These are phyloP conservation scores for Tylopilus orsonianus DNA, from an alignment of 1,284 basidiomycete species.

Conservation along the genomic window DNA sequence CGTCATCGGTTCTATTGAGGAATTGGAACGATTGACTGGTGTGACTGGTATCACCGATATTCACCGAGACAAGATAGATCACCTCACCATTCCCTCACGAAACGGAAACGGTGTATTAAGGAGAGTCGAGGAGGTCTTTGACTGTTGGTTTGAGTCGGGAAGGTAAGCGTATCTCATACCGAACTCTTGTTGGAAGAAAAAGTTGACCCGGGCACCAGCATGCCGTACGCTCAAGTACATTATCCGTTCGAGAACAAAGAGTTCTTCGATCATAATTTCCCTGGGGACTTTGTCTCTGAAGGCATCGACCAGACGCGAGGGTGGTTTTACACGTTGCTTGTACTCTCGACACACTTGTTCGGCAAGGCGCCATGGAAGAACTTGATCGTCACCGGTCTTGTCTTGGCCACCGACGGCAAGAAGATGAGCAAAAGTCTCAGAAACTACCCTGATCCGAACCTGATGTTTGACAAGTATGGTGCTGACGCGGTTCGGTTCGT, in stretches of 20 bases:
- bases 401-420: constrained; percentile 96
- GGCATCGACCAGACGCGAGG: constrained; percentile 96
- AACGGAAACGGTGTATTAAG: constrained; percentile 86
- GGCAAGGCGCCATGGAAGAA: constrained; percentile 98
- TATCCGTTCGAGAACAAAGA: constrained; percentile 99
- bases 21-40: constrained; percentile 89
- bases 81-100: constrained; percentile 94
- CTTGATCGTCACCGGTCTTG: constrained; percentile 93
- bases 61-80: constrained; percentile 93
- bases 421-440: constrained; percentile 99
- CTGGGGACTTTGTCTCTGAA: constrained; percentile 98
- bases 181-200: background rate
- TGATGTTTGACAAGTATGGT: constrained; percentile 90
- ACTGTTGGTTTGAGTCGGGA: constrained; percentile 99
- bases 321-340: constrained; percentile 99
- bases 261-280: constrained; percentile 81
- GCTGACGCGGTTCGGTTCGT: constrained; percentile 90
- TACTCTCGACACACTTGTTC: constrained; percentile 94
- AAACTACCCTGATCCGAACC: constrained; percentile 97
- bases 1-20: constrained; percentile 84
- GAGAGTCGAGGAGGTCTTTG: constrained; percentile 96
- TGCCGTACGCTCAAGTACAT: constrained; percentile 98
- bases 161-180: constrained; percentile 52
- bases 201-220: constrained; percentile 52
- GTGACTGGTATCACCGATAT: constrained; percentile 87